Evolutionary conservation across 192 early-diverging fungal genomes (phyloP), one percentile per base, ranked within the genome.

Genomic region (Podila horticola): DNA sequence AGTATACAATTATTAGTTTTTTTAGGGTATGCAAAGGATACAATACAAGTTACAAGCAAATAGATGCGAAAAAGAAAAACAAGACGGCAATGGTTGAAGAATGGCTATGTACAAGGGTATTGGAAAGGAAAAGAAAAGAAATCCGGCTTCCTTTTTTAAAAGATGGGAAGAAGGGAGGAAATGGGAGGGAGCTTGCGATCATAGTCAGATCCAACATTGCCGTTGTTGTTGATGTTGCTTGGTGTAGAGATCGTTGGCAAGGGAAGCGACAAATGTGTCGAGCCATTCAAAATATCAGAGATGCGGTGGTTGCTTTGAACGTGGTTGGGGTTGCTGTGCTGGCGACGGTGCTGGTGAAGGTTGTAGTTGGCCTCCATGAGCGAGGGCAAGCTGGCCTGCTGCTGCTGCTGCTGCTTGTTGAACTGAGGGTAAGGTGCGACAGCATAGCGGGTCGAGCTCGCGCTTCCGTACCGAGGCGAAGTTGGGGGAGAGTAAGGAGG

Each of bases 401-500:
- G 69, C 34, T 45, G 69, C 34, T 45, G 30, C 12, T 48, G 31
- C 61, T 79, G 69, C 31, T 30, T 68, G 48, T 81, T 81, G 77
- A 72, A 81, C 41, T 71, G 77, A 15, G 77, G 77, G 45, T 81
- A 81, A 30, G 77, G 77, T 13, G 77, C 77, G 19, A 72, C 70
- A 10, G 77, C 62, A 69, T 81, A 81, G 26, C 77, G 48, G 8
- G 66, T 73, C 66, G 77, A 64, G 50, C 66, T 69, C 29, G 50
- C 71, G 19, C 66, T 81, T 57, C 67, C 67, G 38, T 73, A 81
- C 30, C 77, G 77, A 19, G 77, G 77, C 38, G 77, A 81, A 7
- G 71, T 81, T 28, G 77, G 77, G 19, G 77, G 77, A 24, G 77
- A 81, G 48, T 73, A 81, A 34, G 77, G 77, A 52, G 77, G 77